Base-by-base conservation (phyloP, 441 rosid genomes). In the Kokia cookei region DNA sequence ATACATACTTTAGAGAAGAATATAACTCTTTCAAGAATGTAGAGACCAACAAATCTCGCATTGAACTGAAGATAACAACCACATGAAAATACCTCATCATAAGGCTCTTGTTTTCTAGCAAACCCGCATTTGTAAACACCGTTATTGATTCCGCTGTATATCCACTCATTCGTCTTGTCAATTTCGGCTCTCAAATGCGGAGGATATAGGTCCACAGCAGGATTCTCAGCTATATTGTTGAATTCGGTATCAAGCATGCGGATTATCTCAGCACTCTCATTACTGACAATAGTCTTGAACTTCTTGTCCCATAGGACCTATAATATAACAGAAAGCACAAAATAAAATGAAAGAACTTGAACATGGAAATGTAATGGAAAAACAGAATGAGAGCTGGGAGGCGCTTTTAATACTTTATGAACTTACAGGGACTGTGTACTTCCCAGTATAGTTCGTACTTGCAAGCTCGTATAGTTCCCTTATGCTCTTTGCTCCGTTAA, bases 221-320 rank as follows among this genome's bases (percentile, higher is more conserved):
- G 83, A 79, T 92, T 90, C 69, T 87, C 86, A 0, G 96, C 96
- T 54, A 92, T 76, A 74, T 82, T 86, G 75, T 94, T 91, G 81
- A 94, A 94, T 77, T 94, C 95, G 2, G 91, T 82, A 80, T 88
- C 88, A 65, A 93, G 74, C 94, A 93, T 90, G 26, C 98, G 84
- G 54, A 93, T 86, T 47, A 93, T 91, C 79, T 93, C 96, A 0
- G 96, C 71, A 70, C 98, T 93, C 78, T 93, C 98, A 27, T 93
- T 91, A 78, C 73, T 93, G 61, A 91, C 98, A 61, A 91, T 86
- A 14, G 91, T 92, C 82, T 92, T 94, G 72, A 90, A 86, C 82
- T 91, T 94, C 93, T 91, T 92, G 85, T 94, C 98, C 97, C 98
- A 94, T 4, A 94, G 82, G 54, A 92, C 89, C 97, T 94, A 60